Evolutionary conservation across 1,284 basidiomycete genomes (phyloP).

Genomic region (Puccinia coronata): DNA sequence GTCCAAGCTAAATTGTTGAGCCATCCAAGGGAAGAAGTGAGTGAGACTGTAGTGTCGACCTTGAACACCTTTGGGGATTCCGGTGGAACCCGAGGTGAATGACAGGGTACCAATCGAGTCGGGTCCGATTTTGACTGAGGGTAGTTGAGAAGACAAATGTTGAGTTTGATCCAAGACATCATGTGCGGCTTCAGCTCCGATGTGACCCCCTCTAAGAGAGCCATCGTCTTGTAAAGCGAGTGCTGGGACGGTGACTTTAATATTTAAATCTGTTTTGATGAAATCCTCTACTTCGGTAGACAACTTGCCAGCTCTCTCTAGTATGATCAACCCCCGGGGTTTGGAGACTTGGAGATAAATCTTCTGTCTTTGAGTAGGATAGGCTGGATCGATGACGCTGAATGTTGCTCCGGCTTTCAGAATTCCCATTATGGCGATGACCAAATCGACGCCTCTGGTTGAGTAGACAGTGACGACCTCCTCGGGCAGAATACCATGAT

Average conservation of each 20-base stretch:
- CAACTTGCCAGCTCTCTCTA: constrained; percentile 85
- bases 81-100: constrained; percentile 96
- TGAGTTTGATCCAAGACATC: constrained; percentile 58
- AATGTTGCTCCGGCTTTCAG: constrained; percentile 97
- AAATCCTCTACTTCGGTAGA: constrained; percentile 81
- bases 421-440: constrained; percentile 94
- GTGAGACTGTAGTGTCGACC: constrained; percentile 95
- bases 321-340: constrained; percentile 87
- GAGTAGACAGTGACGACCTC: constrained; percentile 99
- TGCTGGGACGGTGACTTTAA: constrained; percentile 90
- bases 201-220: constrained; percentile 69
- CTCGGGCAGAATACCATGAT: constrained; percentile 81
- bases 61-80: constrained; percentile 95
- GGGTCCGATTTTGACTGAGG: constrained; percentile 82
- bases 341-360: constrained; percentile 92
- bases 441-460: constrained; percentile 90
- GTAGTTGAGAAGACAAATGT: constrained; percentile 62
- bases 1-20: constrained; percentile 76
- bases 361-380: constrained; percentile 91
- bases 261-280: constrained; percentile 75
- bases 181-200: constrained; percentile 51
- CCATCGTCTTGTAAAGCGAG: constrained; percentile 72
- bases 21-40: constrained; percentile 99
- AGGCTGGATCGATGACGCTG: constrained; percentile 97
- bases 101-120: constrained; percentile 93